Evolutionary conservation across 176 grass and related monocot genomes (phyloP).

Genomic region (Metroxylon sagu): DNA sequence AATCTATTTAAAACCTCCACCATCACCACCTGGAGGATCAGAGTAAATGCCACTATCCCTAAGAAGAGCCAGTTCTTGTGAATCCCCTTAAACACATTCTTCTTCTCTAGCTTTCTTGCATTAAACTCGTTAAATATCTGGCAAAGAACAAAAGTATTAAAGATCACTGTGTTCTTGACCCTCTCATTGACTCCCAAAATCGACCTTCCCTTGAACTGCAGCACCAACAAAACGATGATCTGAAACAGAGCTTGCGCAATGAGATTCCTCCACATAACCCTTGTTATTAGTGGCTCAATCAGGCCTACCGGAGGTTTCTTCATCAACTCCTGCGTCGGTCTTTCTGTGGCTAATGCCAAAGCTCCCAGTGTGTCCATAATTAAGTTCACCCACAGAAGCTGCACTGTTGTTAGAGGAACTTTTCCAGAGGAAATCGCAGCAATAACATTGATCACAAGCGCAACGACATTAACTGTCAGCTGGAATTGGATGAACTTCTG

Average conservation of each 20-base stretch:
- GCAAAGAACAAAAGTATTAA: conserved; percentile 85
- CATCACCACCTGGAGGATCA: conserved; percentile 70
- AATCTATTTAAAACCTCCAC: conserved; percentile 79
- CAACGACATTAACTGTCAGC: conserved; percentile 68
- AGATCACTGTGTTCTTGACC: conserved; percentile 69
- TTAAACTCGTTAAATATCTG: conserved; percentile 99
- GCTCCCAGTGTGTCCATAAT: conserved; percentile 90
- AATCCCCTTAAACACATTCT: conserved; percentile 70
- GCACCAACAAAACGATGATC: conserved; percentile 41
- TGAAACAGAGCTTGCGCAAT: conserved; percentile 50
- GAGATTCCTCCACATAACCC: conserved; percentile 85
- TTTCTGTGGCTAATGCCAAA: conserved; percentile 50
- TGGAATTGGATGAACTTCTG: conserved; percentile 93
- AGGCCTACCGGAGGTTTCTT: conserved; percentile 44
- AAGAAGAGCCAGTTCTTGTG: conserved; percentile 65
- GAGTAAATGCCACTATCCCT: conserved; percentile 44
- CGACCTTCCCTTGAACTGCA: conserved; percentile 35
- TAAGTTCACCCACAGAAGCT: conserved; percentile 75
- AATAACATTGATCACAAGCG: conserved; percentile 52
- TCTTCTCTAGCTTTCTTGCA: conserved; percentile 54
- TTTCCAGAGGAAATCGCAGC: conserved; percentile 29
- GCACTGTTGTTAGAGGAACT: conserved; percentile 56
- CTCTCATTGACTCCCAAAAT: conserved; percentile 28
- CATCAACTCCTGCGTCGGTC: conserved; percentile 46
- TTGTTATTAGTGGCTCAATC: conserved; percentile 64